phyloP scores from a whole-genome alignment of 23 red algal genomes.

The Chondrus crispus region DNA sequence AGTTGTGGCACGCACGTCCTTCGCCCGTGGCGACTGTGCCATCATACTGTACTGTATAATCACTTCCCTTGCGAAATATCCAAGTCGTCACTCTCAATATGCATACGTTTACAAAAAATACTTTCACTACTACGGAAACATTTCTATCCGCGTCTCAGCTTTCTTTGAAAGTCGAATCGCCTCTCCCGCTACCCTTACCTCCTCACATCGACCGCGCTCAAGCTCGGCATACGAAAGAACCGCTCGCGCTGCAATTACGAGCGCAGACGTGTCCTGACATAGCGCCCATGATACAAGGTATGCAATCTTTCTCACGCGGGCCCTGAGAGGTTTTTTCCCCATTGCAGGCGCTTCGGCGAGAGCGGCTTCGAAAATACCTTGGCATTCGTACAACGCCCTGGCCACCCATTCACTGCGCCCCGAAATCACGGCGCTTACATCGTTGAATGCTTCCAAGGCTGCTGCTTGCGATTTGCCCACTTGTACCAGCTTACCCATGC shows the following conservation, averaged over 20 bases:
- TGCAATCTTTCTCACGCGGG: not conserved
- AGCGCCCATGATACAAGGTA: conserved; percentile 38
- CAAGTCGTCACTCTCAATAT: too few species aligned
- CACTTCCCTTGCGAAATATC: too few species aligned
- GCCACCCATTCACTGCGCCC: conserved; percentile 25
- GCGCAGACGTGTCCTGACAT: too few species aligned
- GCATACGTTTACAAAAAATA: too few species aligned
- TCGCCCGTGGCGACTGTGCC: too few species aligned
- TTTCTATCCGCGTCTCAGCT: too few species aligned
- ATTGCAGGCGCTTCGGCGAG: not conserved
- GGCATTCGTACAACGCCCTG: conserved; percentile 16
- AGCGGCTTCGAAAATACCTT: not conserved
- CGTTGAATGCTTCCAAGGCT: not conserved
- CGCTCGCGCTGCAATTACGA: too few species aligned
- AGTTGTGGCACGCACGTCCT: too few species aligned
- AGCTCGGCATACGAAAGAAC: conserved; percentile 12
- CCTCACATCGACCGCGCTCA: conserved; percentile 5
- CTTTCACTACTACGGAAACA: too few species aligned
- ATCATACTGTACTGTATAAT: too few species aligned
- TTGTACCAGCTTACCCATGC: not conserved
- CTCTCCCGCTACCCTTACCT: not conserved
- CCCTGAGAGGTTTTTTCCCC: not conserved
- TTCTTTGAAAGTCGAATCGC: too few species aligned
- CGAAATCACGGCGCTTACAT: not conserved
- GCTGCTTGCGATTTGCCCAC: not conserved